Evolutionary conservation across 768 basidiomycete species (phyloP).

Genomic region (Dioszegia hungarica): DNA sequence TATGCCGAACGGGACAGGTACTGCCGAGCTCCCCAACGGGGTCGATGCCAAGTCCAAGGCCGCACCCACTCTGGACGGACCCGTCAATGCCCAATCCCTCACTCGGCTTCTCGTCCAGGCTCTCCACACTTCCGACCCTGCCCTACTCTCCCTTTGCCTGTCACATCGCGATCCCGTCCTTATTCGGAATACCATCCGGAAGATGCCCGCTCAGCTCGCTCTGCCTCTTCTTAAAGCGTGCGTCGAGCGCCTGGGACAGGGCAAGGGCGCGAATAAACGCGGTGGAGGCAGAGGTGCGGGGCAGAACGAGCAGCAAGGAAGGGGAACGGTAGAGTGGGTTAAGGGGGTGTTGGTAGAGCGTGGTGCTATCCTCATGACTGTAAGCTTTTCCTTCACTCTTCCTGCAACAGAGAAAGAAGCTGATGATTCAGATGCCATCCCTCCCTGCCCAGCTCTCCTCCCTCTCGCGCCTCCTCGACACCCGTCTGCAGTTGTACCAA

Average conservation of each 20-base stretch:
- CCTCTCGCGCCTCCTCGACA: constrained; percentile 69
- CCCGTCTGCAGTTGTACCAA: constrained; percentile 75
- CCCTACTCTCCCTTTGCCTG: constrained; percentile 61
- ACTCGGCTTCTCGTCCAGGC: constrained; percentile 94
- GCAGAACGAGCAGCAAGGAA: constrained; percentile 44
- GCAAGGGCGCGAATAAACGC: constrained; percentile 72
- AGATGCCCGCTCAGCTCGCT: constrained; percentile 79
- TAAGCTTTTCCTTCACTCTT: constrained; percentile 51
- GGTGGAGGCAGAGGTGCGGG: constrained; percentile 67
- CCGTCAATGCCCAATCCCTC: constrained; percentile 70
- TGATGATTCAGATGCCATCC: constrained; percentile 70
- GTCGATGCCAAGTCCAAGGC: constrained; percentile 42
- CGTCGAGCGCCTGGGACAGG: constrained; percentile 74
- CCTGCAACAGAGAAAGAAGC: not conserved
- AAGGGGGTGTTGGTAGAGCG: constrained; percentile 78
- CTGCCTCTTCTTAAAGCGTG: constrained; percentile 81
- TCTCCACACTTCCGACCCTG: constrained; percentile 85
- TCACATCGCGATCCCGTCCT: constrained; percentile 76
- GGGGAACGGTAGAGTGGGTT: constrained; percentile 49
- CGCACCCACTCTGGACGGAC: constrained; percentile 23
- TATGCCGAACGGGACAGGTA: constrained; percentile 57
- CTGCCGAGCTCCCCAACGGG: constrained; percentile 23
- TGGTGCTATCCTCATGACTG: constrained; percentile 89
- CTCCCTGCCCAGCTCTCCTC: constrained; percentile 79
- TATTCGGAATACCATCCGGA: constrained; percentile 78